These are phyloP conservation scores for Rutidosis leptorrhynchoides DNA, from an alignment of 129 eudicot genomes.

Conservation along the genomic window DNA sequence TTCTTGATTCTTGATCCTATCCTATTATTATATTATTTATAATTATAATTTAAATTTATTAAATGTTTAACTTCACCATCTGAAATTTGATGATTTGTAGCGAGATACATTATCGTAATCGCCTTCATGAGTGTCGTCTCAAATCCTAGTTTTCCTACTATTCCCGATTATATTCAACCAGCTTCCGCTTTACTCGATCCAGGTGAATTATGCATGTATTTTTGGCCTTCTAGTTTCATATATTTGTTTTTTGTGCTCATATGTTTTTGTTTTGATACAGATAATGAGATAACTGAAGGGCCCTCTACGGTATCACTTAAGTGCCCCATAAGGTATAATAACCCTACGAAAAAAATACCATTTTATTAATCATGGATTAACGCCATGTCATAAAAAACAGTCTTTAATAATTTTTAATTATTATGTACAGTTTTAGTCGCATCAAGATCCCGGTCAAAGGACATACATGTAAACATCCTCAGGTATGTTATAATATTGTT, in stretches of 20 bases:
- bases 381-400: constrained; percentile 1
- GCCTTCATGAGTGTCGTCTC: constrained; percentile 56
- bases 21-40: too few species aligned
- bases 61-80: constrained; percentile 8
- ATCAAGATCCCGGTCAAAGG: constrained; percentile 82
- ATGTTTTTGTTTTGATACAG: constrained; percentile 32
- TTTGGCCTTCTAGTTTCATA: constrained; percentile 3
- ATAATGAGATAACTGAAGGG: constrained; percentile 78
- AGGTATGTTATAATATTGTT: too few species aligned
- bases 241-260: constrained; percentile 6
- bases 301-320: constrained; percentile 71
- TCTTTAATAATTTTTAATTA: constrained; percentile 1
- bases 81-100: constrained; percentile 28
- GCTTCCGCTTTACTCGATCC: constrained; percentile 46
- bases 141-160: constrained; percentile 34
- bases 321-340: constrained; percentile 85
- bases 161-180: constrained; percentile 59
- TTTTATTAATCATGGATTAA: neutral
- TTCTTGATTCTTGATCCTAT: neutral
- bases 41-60: constrained; percentile 4
- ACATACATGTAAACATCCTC: constrained; percentile 73
- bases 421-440: constrained; percentile 51
- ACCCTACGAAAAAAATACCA: neutral
- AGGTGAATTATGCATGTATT: constrained; percentile 33
- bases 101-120: constrained; percentile 51